Evolutionary conservation across 768 basidiomycete genomes (phyloP), one percentile per base, ranked within the genome.

Genomic region (Agaricus sinodeliciosus): DNA sequence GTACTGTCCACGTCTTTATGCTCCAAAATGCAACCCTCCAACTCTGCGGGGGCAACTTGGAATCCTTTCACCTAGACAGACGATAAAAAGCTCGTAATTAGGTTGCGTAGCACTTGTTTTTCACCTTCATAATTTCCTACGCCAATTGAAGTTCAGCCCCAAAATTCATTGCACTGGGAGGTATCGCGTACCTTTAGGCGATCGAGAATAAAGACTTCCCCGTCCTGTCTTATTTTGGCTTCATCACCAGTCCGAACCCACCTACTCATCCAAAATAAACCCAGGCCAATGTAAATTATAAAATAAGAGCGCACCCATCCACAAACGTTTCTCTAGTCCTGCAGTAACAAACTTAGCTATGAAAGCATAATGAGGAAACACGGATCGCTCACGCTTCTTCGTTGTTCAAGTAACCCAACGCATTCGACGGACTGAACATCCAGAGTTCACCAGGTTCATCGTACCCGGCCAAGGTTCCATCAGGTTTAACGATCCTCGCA

Each of bases 201-300:
- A 61, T 87, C 85, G 11, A 83, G 63, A 40, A 87, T 73, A 59
- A 79, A 80, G 3, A 87, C 55, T 51, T 85, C 80, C 6, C 73
- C 71, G 51, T 82, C 74, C 59, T 72, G 62, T 48, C 74, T 71
- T 46, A 87, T 75, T 48, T 68, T 65, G 3, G 76, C 84, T 61
- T 84, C 79, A 58, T 87, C 85, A 1, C 85, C 87, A 0, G 86
- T 87, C 48, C 71, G 73, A 3, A 87, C 70, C 85, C 84, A 88
- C 35, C 84, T 84, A 36, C 6, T 15, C n/a, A 53, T 25, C 8
- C 12, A 15, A 25, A 57, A n/a, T 52, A 41, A 26, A 31, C 3
- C 54, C n/a, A 18, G 34, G 26, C 28, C 9, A n/a, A 36, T 27
- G 11, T 22, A 3, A 28, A 13, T 11, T 5, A 41, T 27, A 49